phyloP scores from a whole-genome alignment of 2,329 filamentous ascomycete species.

The Ascocoryne sarcoides region DNA sequence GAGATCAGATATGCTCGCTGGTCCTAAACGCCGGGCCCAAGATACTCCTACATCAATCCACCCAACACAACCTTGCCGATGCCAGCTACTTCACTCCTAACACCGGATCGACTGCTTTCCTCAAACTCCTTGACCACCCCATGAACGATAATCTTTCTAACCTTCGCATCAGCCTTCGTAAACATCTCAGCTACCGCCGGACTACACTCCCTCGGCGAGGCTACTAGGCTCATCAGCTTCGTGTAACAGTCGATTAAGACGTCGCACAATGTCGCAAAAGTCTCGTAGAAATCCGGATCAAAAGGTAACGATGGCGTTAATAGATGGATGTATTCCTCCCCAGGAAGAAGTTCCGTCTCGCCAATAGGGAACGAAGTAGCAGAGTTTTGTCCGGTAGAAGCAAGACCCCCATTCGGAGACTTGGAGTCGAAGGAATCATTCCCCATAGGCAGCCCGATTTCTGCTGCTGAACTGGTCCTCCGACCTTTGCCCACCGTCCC shows the following conservation, averaged over 20 bases:
- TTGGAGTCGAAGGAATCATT: constrained; percentile 39
- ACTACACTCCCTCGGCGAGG: constrained; percentile 64
- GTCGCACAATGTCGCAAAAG: constrained; percentile 91
- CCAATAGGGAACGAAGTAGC: constrained; percentile 41
- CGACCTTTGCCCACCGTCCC: constrained; percentile 44
- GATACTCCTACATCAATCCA: constrained; percentile 63
- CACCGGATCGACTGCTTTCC: constrained; percentile 66
- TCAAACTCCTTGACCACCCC: constrained; percentile 89
- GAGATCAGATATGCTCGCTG: too few relatives aligned
- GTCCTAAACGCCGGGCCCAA: too few relatives aligned
- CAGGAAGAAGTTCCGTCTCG: constrained; percentile 60
- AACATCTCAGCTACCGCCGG: constrained; percentile 73
- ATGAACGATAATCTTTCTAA: constrained; percentile 83
- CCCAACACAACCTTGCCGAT: constrained; percentile 85
- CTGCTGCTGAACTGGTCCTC: constrained; percentile 49
- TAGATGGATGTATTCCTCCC: constrained; percentile 81
- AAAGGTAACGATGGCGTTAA: constrained; percentile 91
- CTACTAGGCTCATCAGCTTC: constrained; percentile 64
- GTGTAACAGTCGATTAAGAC: constrained; percentile 89
- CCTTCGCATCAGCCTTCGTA: constrained; percentile 74
- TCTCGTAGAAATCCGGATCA: constrained; percentile 94
- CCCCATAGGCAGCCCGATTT: constrained; percentile 47
- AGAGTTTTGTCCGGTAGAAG: constrained; percentile 29
- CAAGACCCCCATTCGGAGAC: constrained; percentile 32
- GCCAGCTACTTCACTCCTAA: constrained; percentile 74